Percentiles rank a stretch among this genome's conserved stretches.
These are phyloP conservation scores for Lichtheimia hyalospora DNA, from an alignment of 371 early-diverging fungal genomes.

Conservation along the genomic window DNA sequence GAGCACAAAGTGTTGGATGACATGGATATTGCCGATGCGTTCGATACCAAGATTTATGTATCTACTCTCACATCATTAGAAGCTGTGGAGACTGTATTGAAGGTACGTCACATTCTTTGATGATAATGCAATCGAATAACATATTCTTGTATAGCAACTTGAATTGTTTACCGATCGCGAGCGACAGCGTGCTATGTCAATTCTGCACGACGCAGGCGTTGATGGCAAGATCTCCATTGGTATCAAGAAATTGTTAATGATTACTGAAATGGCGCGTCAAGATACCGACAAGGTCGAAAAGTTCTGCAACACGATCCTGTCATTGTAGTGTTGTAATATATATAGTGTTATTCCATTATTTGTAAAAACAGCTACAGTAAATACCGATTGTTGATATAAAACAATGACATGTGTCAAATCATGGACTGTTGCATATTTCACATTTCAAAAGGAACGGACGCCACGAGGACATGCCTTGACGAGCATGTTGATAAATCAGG, in stretches of 20 bases:
- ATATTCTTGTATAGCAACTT: conserved; percentile 34
- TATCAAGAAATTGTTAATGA: conserved; percentile 87
- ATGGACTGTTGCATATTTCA: too few relatives aligned
- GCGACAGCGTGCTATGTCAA: conserved; percentile 47
- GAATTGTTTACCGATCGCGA: conserved; percentile 66
- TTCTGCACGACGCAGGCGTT: conserved; percentile 53
- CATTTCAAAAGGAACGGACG: too few relatives aligned
- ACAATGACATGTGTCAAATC: too few relatives aligned
- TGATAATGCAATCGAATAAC: neutral
- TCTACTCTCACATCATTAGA: conserved; percentile 62
- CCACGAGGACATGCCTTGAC: too few relatives aligned
- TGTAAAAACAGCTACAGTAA: too few relatives aligned
- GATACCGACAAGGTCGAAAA: conserved; percentile 64
- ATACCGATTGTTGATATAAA: too few relatives aligned
- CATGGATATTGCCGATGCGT: conserved; percentile 87
- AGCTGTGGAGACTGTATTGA: conserved; percentile 72
- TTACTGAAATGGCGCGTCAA: conserved; percentile 88
- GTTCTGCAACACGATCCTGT: conserved; percentile 56
- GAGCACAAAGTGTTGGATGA: conserved; percentile 80
- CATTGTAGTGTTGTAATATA: conserved; percentile 14
- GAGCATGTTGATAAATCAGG: too few relatives aligned
- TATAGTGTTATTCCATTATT: neutral
- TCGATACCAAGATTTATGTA: conserved; percentile 83
- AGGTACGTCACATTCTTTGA: conserved; percentile 24
- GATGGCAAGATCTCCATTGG: conserved; percentile 73